Conservation (phyloP, 2,329 filamentous ascomycete genomes). For the Incumbomyces delicatus region DNA sequence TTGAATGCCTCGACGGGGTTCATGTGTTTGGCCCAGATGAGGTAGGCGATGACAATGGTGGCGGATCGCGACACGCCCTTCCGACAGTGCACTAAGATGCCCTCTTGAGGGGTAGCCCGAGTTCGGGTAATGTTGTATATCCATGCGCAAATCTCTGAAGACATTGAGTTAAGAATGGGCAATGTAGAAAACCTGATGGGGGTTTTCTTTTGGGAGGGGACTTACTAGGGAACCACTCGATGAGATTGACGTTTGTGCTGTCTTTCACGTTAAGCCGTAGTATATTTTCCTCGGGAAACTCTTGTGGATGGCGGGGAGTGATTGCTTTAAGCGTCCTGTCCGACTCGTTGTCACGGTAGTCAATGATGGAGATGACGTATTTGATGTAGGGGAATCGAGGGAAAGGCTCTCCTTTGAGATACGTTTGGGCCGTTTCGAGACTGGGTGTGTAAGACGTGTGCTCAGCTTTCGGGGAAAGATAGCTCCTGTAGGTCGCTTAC, state of each 20-base stretch:
- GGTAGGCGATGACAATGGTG: constrained; percentile 12
- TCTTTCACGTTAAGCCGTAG: neutral
- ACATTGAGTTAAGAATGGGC: too few species aligned
- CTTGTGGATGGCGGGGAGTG: neutral
- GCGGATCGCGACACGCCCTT: constrained; percentile 16
- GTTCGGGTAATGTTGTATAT: neutral
- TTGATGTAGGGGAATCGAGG: neutral
- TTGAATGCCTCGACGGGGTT: neutral
- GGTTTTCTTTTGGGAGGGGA: too few species aligned
- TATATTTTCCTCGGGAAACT: neutral
- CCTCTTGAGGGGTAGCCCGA: neutral
- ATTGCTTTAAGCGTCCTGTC: neutral
- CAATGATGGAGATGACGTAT: neutral
- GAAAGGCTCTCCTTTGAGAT: neutral
- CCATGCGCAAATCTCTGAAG: too few species aligned
- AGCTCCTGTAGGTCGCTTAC: neutral
- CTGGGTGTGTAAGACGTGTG: too few species aligned
- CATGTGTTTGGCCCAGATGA: neutral
- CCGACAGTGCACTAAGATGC: constrained; percentile 15
- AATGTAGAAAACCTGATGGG: too few species aligned
- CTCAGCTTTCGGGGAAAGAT: too few species aligned
- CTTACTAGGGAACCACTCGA: too few species aligned
- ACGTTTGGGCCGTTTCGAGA: too few species aligned
- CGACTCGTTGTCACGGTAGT: neutral
- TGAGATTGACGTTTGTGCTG: too few species aligned